A percentile compares a stretch with the other conserved stretches of the same genome.
Evolutionary conservation across 139 green algal species (phyloP).

Genomic region (Zygnema cylindricum): DNA sequence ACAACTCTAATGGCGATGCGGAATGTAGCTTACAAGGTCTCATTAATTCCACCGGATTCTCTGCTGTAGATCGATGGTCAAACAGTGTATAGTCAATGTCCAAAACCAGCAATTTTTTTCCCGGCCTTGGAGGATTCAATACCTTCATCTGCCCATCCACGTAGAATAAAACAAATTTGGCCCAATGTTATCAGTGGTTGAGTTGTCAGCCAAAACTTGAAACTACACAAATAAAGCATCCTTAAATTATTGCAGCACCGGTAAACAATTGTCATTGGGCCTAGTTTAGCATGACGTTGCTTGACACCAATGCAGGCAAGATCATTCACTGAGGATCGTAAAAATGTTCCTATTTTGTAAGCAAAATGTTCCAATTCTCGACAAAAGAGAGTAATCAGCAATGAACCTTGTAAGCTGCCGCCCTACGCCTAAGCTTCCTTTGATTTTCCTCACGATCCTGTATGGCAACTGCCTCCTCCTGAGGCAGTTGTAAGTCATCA

Average conservation of each 20-base stretch:
- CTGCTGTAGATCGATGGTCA: constrained; percentile 80
- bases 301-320: too few species aligned
- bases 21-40: constrained; percentile 66
- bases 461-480: constrained; percentile 48
- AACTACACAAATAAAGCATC: too few species aligned
- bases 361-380: too few species aligned
- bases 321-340: too few species aligned
- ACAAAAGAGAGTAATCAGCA: too few species aligned
- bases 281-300: too few species aligned
- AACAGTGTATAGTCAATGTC: constrained; percentile 99
- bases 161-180: too few species aligned
- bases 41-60: constrained; percentile 85
- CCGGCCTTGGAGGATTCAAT: constrained; percentile 77
- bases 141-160: constrained; percentile 69
- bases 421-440: constrained; percentile 29
- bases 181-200: too few species aligned
- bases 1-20: not conserved
- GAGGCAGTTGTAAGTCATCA: constrained; percentile 32
- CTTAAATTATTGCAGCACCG: too few species aligned
- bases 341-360: too few species aligned
- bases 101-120: constrained; percentile 90
- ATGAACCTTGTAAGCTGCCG: constrained; percentile 20
- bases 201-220: too few species aligned
- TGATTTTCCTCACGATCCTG: constrained; percentile 45
- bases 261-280: too few species aligned